These are phyloP conservation scores for Barnettozyma sp. DNA, from an alignment of 805 yeast species.

Conservation along the genomic window DNA sequence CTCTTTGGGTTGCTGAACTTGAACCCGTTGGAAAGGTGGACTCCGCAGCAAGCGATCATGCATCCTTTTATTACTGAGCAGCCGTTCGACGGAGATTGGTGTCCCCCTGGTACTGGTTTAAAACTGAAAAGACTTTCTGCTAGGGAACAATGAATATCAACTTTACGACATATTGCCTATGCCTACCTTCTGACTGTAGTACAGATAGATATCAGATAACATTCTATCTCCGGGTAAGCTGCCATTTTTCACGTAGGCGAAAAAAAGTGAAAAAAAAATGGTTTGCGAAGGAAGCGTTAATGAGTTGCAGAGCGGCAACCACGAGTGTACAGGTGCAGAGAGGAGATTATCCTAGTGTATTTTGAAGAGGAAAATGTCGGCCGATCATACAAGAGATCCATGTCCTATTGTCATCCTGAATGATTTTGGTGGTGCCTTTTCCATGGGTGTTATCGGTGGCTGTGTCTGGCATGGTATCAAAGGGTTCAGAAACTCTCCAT, in stretches of 20 bases:
- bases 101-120: constrained; percentile 37
- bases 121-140: constrained; percentile 2
- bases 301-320: no score
- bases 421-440: constrained; percentile 98
- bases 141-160: not conserved
- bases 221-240: no score
- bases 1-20: constrained; percentile 68
- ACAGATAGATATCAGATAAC: no score
- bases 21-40: constrained; percentile 92
- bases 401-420: constrained; percentile 94
- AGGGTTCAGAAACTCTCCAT: constrained; percentile 97
- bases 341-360: not conserved
- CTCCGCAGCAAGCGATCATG: constrained; percentile 89
- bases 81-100: constrained; percentile 47
- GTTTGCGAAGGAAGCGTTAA: no score
- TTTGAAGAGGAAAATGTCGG: constrained; percentile 49
- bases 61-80: constrained; percentile 83
- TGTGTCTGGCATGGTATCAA: constrained; percentile 98
- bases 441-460: constrained; percentile 99
- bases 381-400: constrained; percentile 98
- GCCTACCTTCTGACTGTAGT: no score
- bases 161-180: not conserved
- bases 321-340: not conserved
- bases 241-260: no score
- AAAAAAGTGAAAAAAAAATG: not conserved